Conservation (phyloP, 2,329 filamentous ascomycete genomes). For the Paramyrothecium roridum region DNA sequence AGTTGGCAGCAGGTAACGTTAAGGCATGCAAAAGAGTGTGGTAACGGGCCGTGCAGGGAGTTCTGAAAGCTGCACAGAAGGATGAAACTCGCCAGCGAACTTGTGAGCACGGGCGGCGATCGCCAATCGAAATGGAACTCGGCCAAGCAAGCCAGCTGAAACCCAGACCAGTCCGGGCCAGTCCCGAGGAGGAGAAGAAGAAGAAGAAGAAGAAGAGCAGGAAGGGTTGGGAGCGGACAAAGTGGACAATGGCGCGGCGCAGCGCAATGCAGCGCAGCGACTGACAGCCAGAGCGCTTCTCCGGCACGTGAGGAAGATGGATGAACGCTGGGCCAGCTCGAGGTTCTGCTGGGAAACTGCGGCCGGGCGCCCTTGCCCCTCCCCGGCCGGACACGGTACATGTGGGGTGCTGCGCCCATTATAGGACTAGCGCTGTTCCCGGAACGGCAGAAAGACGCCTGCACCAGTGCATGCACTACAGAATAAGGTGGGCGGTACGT, state of each 20-base stretch:
- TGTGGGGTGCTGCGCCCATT: background rate
- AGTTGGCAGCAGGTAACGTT: background rate
- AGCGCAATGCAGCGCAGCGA: too few relatives aligned
- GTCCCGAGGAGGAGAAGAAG: too few relatives aligned
- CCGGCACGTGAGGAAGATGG: too few relatives aligned
- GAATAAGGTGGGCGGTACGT: background rate
- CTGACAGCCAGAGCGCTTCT: too few relatives aligned
- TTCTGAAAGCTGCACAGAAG: background rate
- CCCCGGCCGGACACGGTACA: constrained; percentile 1
- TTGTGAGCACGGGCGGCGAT: background rate
- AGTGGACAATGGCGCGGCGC: too few relatives aligned
- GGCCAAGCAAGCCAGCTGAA: background rate
- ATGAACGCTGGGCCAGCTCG: too few relatives aligned
- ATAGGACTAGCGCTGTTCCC: background rate
- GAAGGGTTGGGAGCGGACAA: too few relatives aligned
- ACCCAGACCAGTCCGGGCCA: background rate
- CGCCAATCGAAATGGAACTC: background rate
- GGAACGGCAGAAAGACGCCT: background rate
- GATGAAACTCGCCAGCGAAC: background rate
- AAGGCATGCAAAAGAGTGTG: background rate
- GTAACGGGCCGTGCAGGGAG: background rate
- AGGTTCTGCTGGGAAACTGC: background rate
- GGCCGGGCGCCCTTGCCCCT: background rate
- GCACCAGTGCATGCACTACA: too few relatives aligned
- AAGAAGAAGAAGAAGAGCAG: background rate